Percentiles rank a stretch among this genome's conserved stretches.
These are phyloP conservation scores for Hydnomerulius pinastri DNA, from an alignment of 768 basidiomycete species.

Conservation along the genomic window DNA sequence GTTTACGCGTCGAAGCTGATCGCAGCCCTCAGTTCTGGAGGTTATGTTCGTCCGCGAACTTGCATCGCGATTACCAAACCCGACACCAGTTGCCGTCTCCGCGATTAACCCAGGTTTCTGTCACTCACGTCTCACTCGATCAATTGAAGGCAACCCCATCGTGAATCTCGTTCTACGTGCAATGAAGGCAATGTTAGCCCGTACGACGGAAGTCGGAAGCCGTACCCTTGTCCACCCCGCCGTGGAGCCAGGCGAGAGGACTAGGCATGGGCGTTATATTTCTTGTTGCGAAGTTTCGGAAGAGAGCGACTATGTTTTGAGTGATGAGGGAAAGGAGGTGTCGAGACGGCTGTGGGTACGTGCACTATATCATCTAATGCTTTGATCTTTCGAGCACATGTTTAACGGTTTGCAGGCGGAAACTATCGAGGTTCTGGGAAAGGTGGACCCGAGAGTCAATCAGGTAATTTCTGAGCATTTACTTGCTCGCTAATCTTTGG, in stretches of 20 bases:
- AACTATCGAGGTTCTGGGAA: constrained; percentile 26
- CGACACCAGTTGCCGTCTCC: constrained; percentile 30
- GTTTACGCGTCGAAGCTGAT: no score
- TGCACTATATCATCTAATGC: not conserved
- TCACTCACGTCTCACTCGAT: constrained; percentile 30
- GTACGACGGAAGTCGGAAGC: constrained; percentile 36
- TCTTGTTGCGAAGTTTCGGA: constrained; percentile 27
- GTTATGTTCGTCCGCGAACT: constrained; percentile 40
- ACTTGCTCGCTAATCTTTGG: constrained; percentile 9
- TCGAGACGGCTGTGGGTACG: constrained; percentile 38
- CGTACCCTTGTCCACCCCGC: constrained; percentile 38
- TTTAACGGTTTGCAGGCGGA: constrained; percentile 19
- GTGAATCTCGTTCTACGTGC: not conserved
- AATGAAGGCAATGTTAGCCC: constrained; percentile 26
- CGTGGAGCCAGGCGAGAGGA: constrained; percentile 24
- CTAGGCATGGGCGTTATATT: constrained; percentile 32
- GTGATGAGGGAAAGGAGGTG: constrained; percentile 30
- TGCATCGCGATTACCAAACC: constrained; percentile 29
- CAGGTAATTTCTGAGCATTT: constrained; percentile 27
- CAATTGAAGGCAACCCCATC: constrained; percentile 10
- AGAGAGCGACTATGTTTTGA: constrained; percentile 35
- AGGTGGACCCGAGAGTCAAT: constrained; percentile 30
- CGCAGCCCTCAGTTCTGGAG: constrained; percentile 29
- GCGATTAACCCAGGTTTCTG: constrained; percentile 40
- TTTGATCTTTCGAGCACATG: not conserved